Percentiles rank a stretch among this genome's conserved stretches.
Conservation (phyloP, 352 stramenopile species). For the Phytophthora colocasiae region DNA sequence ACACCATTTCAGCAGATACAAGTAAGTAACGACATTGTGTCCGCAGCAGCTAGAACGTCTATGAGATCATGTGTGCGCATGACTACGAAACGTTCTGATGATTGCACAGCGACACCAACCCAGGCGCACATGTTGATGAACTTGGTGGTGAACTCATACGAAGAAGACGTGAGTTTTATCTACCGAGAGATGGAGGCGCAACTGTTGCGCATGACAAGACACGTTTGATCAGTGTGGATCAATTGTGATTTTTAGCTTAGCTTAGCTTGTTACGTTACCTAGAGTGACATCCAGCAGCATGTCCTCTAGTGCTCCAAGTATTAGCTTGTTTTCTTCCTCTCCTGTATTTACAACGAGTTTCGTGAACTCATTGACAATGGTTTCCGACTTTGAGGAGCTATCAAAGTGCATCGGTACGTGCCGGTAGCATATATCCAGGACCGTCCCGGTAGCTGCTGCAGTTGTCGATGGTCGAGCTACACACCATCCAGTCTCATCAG, state of each 20-base stretch:
- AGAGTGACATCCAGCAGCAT: too few species aligned
- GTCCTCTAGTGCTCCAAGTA: too few species aligned
- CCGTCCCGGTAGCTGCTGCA: not conserved
- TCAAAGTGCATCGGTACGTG: too few species aligned
- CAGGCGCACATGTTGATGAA: constrained; percentile 27
- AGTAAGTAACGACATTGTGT: not conserved
- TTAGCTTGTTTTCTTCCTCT: too few species aligned
- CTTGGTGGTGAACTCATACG: constrained; percentile 42
- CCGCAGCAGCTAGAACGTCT: constrained; percentile 18
- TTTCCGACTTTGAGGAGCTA: too few species aligned
- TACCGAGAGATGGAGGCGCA: constrained; percentile 47
- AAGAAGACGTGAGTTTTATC: constrained; percentile 48
- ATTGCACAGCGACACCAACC: constrained; percentile 2
- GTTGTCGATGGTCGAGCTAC: not conserved
- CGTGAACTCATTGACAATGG: too few species aligned
- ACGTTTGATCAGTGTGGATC: constrained; percentile 7
- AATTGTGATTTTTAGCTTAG: not conserved
- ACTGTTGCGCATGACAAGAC: constrained; percentile 30
- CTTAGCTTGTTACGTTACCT: not conserved
- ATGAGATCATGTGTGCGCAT: constrained; percentile 42
- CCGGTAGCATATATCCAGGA: too few species aligned
- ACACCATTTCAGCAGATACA: constrained; percentile 5
- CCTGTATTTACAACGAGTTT: too few species aligned
- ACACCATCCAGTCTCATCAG: constrained; percentile 12
- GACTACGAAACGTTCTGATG: constrained; percentile 20